Percentiles rank a stretch among this genome's conserved stretches.
Evolutionary conservation across 2,329 filamentous ascomycete genomes (phyloP).

Genomic region (Fusarium bulbicola): DNA sequence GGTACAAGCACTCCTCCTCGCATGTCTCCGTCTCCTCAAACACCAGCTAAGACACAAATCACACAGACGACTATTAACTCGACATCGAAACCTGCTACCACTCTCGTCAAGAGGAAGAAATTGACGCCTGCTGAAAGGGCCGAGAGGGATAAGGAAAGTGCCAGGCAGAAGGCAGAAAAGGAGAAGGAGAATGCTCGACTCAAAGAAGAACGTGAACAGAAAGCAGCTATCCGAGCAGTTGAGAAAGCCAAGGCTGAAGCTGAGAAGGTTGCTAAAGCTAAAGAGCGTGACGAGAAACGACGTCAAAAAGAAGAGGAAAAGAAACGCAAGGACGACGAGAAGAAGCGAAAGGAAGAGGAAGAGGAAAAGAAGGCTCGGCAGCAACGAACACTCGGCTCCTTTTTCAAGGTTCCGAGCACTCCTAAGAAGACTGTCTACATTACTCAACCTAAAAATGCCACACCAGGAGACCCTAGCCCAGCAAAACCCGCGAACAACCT

Average conservation of each 20-base stretch:
- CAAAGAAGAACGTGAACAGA: conserved; percentile 48
- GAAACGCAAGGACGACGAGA: conserved; percentile 52
- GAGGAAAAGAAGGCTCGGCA: conserved; percentile 61
- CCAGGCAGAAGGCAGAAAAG: conserved; percentile 47
- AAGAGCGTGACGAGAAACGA: conserved; percentile 52
- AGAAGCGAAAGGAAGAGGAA: conserved; percentile 60
- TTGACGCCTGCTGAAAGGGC: conserved; percentile 53
- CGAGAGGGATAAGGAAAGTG: conserved; percentile 49
- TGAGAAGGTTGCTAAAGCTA: conserved; percentile 51
- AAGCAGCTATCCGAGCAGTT: conserved; percentile 38
- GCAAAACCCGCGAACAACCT: conserved; percentile 21
- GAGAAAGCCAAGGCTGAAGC: conserved; percentile 46
- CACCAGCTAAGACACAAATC: conserved; percentile 42
- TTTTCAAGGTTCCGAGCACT: conserved; percentile 55
- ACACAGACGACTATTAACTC: conserved; percentile 5
- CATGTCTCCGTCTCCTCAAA: conserved; percentile 49
- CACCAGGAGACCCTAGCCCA: conserved; percentile 43
- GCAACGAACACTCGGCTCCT: conserved; percentile 57
- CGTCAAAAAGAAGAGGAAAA: conserved; percentile 50
- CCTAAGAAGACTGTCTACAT: conserved; percentile 54
- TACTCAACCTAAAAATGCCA: conserved; percentile 40
- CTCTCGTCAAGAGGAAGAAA: conserved; percentile 53
- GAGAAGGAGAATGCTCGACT: conserved; percentile 53
- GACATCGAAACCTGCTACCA: conserved; percentile 34
- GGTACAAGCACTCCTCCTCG: conserved; percentile 52